Evolutionary conservation across 2,329 filamentous ascomycete species (phyloP).

Genomic region (Cladosporium sp.): DNA sequence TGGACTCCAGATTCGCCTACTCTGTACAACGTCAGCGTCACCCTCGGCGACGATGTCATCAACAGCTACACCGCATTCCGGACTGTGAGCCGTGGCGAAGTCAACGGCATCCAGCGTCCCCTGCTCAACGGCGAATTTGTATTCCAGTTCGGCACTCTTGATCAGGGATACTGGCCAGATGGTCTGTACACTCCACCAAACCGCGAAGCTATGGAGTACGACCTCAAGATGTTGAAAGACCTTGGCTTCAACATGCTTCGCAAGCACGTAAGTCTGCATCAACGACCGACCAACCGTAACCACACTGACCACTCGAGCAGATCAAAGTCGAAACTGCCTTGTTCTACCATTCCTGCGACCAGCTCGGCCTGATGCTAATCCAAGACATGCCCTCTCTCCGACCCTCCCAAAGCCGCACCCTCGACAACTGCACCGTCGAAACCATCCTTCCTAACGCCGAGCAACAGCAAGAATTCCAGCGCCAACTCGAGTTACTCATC

Average conservation of each 20-base stretch:
- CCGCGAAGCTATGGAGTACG: constrained; percentile 65
- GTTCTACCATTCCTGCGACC: constrained; percentile 67
- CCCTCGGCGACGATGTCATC: constrained; percentile 54
- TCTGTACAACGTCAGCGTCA: constrained; percentile 64
- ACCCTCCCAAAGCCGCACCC: constrained; percentile 41
- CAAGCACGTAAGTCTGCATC: constrained; percentile 60
- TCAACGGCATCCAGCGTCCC: constrained; percentile 60
- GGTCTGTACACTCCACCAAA: constrained; percentile 65
- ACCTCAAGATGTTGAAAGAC: constrained; percentile 62
- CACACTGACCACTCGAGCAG: constrained; percentile 32
- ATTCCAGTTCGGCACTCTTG: constrained; percentile 67
- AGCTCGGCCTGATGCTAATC: constrained; percentile 64
- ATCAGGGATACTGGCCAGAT: constrained; percentile 71
- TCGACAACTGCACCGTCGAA: constrained; percentile 28
- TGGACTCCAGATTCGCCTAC: constrained; percentile 65
- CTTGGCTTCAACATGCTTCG: constrained; percentile 69
- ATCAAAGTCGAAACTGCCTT: constrained; percentile 67
- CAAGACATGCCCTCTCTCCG: constrained; percentile 69
- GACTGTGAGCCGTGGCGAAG: constrained; percentile 57
- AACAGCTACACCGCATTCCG: constrained; percentile 68
- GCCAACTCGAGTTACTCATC: constrained; percentile 64
- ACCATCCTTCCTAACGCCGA: constrained; percentile 41
- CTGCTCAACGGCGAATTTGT: constrained; percentile 66
- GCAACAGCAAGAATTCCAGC: constrained; percentile 65
- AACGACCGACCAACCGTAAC: too few relatives aligned